These are phyloP conservation scores for Calendula officinalis DNA, from an alignment of 129 eudicot genomes.

Conservation along the genomic window DNA sequence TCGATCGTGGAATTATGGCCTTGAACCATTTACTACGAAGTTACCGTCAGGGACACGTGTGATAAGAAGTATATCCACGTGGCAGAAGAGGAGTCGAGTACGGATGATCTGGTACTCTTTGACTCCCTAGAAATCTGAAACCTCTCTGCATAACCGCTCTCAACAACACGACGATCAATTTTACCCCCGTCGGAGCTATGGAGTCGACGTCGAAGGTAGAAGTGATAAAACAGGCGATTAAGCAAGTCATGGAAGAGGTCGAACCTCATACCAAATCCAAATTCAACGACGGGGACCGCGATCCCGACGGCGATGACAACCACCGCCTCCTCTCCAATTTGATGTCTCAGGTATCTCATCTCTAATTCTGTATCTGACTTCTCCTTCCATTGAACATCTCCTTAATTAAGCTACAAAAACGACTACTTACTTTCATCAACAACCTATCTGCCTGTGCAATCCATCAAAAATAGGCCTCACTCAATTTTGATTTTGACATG, in stretches of 20 bases:
- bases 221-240: conserved; percentile 21
- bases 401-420: no score
- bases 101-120: conserved; percentile 4
- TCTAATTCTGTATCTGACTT: no score
- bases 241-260: conserved; percentile 20
- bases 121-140: conserved; percentile 1
- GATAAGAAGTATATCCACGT: conserved; percentile 4
- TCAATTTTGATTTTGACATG: no score
- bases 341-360: conserved; percentile 33
- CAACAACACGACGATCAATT: not conserved
- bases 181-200: not conserved
- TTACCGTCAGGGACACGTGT: not conserved
- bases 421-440: no score
- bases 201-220: conserved; percentile 19
- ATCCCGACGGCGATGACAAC: not conserved
- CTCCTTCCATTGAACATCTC: not conserved
- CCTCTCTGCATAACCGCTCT: not conserved
- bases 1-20: no score
- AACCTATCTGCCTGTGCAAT: no score
- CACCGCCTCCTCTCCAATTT: conserved; percentile 22
- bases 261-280: not conserved
- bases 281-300: not conserved
- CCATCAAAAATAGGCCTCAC: no score
- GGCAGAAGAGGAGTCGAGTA: conserved; percentile 4
- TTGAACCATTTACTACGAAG: no score